Conservation (phyloP, 108 stramenopile genomes). For the Licmophora abbreviata region DNA sequence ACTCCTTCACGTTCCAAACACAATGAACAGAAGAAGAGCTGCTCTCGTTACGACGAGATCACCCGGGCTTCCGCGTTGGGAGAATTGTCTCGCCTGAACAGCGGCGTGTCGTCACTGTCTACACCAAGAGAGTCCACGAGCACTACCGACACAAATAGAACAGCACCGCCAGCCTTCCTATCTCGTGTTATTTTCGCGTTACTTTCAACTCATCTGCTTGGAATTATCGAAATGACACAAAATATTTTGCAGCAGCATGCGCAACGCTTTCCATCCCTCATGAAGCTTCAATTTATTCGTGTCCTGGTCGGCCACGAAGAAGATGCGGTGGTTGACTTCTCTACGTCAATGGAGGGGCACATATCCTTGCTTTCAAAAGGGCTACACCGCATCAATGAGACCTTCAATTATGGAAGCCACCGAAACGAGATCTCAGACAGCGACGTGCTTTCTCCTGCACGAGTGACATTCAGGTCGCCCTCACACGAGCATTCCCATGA, state of each 20-base stretch:
- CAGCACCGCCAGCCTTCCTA: neutral
- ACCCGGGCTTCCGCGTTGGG: neutral
- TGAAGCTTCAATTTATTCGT: neutral
- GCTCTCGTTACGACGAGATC: neutral
- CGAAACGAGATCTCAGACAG: neutral
- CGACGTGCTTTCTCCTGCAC: neutral
- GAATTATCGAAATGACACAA: too few species aligned
- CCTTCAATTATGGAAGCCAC: constrained; percentile 1
- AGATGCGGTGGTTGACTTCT: constrained; percentile 3
- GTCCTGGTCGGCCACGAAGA: neutral
- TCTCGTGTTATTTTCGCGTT: neutral
- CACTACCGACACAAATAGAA: neutral
- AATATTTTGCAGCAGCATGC: neutral
- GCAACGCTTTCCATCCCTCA: neutral
- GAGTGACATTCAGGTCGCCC: neutral
- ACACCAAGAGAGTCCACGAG: neutral
- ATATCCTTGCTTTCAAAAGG: too few species aligned
- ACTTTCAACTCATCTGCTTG: too few species aligned
- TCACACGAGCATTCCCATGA: neutral
- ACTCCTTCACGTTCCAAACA: neutral
- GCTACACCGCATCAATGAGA: too few species aligned
- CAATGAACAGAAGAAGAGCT: neutral
- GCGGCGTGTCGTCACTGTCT: neutral
- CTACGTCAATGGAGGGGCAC: constrained; percentile 3
- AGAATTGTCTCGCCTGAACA: neutral